phyloP scores from a whole-genome alignment of 2,329 filamentous ascomycete species.

The Dothistroma septosporum region DNA sequence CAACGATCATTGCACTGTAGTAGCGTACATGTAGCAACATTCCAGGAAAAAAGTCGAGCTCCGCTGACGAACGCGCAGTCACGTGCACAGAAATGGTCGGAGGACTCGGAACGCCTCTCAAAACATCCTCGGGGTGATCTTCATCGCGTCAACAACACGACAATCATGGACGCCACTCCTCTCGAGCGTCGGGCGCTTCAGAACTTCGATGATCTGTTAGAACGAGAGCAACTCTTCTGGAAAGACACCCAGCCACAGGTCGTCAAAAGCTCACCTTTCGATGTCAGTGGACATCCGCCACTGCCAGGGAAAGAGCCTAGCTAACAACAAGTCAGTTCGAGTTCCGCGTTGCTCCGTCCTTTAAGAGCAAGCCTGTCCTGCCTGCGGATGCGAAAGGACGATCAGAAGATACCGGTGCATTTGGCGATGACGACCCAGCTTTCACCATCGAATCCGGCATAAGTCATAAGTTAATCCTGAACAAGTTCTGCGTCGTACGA shows the following conservation, averaged over 20 bases:
- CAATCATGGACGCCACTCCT: neutral
- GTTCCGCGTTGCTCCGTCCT: constrained; percentile 3
- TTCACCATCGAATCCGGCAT: constrained; percentile 21
- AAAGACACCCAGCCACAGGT: neutral
- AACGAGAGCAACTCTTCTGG: constrained; percentile 1
- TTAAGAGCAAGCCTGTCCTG: neutral
- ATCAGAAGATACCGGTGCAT: constrained; percentile 1
- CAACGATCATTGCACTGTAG: neutral
- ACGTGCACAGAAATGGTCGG: too few species aligned
- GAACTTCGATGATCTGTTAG: neutral
- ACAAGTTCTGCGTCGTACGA: constrained; percentile 37
- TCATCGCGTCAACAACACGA: neutral
- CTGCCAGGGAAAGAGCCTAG: neutral
- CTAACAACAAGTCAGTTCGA: neutral
- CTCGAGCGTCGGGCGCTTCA: constrained; percentile 1
- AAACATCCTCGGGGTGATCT: too few species aligned
- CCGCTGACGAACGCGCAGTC: too few species aligned
- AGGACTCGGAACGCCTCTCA: too few species aligned
- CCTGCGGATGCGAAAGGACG: constrained; percentile 2
- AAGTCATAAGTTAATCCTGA: constrained; percentile 36
- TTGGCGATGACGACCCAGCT: constrained; percentile 4
- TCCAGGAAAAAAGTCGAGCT: neutral
- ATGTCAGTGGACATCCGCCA: neutral
- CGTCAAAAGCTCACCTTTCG: neutral
- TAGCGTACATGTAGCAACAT: too few species aligned